A percentile compares a stretch with the other conserved stretches of the same genome.
Conservation (phyloP, 2,329 filamentous ascomycete genomes). For the Alternaria triticina region DNA sequence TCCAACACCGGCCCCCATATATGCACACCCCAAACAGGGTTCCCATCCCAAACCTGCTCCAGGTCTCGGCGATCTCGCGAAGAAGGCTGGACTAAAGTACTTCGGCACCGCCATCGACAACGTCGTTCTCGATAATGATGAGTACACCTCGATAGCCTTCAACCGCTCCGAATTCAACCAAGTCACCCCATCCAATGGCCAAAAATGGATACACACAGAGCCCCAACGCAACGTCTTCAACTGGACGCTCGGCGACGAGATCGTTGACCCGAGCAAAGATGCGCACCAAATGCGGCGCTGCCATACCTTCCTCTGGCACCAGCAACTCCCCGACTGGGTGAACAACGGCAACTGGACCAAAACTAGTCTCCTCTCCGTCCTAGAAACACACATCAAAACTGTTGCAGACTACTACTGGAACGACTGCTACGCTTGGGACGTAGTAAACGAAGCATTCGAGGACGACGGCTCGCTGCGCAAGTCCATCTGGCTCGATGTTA, state of each 20-base stretch:
- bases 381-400: constrained; percentile 67
- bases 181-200: constrained; percentile 68
- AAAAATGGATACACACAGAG: constrained; percentile 70
- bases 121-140: constrained; percentile 53
- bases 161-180: constrained; percentile 67
- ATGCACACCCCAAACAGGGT: not conserved
- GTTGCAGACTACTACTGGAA: constrained; percentile 65
- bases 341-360: constrained; percentile 62
- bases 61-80: constrained; percentile 60
- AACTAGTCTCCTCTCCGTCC: constrained; percentile 61
- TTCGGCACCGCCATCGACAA: constrained; percentile 67
- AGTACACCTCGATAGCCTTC: constrained; percentile 63
- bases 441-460: constrained; percentile 68
- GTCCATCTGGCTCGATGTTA: constrained; percentile 61
- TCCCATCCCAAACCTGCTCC: constrained; percentile 16
- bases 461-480: constrained; percentile 63
- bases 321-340: constrained; percentile 62
- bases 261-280: constrained; percentile 49
- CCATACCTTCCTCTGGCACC: constrained; percentile 65
- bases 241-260: constrained; percentile 62
- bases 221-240: constrained; percentile 63
- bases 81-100: constrained; percentile 61
- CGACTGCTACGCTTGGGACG: constrained; percentile 69
- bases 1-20: constrained; percentile 14
- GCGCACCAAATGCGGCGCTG: constrained; percentile 63